Evolutionary conservation across 202 grass and related monocot genomes (phyloP).

Genomic region (Bolboschoenoplectus hybrid): DNA sequence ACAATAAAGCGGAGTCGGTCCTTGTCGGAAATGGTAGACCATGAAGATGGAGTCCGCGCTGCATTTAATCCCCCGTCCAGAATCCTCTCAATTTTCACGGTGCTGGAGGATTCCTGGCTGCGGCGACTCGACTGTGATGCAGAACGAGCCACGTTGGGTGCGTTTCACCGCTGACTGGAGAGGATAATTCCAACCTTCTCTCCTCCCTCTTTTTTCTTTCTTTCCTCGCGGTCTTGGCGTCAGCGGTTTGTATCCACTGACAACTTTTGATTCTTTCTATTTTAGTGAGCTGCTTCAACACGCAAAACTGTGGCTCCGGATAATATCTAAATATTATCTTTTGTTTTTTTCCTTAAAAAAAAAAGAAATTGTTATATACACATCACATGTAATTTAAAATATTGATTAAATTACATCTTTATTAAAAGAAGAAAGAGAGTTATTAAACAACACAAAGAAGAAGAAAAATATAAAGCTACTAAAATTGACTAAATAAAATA

Average conservation of each 20-base stretch:
- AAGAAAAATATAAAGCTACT: too few species aligned
- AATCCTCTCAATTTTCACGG: background rate
- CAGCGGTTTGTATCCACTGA: background rate
- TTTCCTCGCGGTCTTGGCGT: slow-evolving; percentile 5
- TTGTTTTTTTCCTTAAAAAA: too few species aligned
- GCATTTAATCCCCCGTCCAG: background rate
- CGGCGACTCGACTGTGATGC: background rate
- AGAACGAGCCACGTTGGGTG: background rate
- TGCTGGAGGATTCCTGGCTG: background rate
- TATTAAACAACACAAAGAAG: too few species aligned
- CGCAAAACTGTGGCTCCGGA: background rate
- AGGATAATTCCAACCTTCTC: background rate
- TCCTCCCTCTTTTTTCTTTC: background rate
- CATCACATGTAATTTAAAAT: too few species aligned
- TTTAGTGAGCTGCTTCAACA: background rate
- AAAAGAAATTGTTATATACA: too few species aligned
- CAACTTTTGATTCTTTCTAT: background rate
- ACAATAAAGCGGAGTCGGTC: background rate
- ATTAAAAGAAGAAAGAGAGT: too few species aligned
- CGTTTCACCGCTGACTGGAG: background rate
- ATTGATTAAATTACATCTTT: too few species aligned
- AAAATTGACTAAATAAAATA: too few species aligned
- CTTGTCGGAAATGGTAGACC: slow-evolving; percentile 18
- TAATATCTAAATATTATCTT: too few species aligned
- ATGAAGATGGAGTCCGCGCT: background rate